These are phyloP conservation scores for Beauveria bassiana DNA, from an alignment of 2,329 filamentous ascomycete species.

Conservation along the genomic window DNA sequence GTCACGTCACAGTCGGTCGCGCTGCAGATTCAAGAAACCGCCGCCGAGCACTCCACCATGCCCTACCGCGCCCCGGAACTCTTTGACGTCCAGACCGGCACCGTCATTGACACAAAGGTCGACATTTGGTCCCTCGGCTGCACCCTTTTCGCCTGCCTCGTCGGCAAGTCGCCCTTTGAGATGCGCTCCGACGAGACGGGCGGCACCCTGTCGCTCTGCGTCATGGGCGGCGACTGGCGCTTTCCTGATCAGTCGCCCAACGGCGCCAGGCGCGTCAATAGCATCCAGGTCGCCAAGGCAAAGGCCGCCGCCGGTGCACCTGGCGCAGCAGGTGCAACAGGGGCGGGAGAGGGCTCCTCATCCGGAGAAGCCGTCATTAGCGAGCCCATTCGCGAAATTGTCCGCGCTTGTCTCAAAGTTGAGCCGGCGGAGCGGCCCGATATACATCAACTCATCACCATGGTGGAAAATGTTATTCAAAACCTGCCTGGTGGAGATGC, in stretches of 20 bases:
- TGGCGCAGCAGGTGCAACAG: constrained; percentile 17
- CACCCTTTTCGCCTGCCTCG: constrained; percentile 93
- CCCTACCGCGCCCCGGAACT: constrained; percentile 95
- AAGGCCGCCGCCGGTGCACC: constrained; percentile 20
- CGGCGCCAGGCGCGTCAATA: constrained; percentile 40
- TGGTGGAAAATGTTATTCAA: constrained; percentile 68
- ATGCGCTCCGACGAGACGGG: constrained; percentile 93
- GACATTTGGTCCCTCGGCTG: constrained; percentile 98
- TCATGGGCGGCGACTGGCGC: constrained; percentile 89
- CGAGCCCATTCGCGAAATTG: constrained; percentile 77
- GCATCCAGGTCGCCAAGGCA: constrained; percentile 21
- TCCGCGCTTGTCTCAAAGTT: constrained; percentile 76
- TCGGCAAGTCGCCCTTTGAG: constrained; percentile 96
- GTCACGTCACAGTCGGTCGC: constrained; percentile 88
- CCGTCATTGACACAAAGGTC: constrained; percentile 87
- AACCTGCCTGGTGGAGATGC: constrained; percentile 48
- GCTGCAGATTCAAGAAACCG: constrained; percentile 85
- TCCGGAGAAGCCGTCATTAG: constrained; percentile 51
- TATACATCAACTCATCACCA: constrained; percentile 70
- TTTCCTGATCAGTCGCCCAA: constrained; percentile 81
- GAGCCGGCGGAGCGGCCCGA: constrained; percentile 84
- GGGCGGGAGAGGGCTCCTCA: constrained; percentile 21
- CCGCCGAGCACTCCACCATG: constrained; percentile 96
- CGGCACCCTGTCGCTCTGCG: constrained; percentile 84
- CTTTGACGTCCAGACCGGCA: constrained; percentile 93